These are phyloP conservation scores for Aureobasidium uvarum DNA, from an alignment of 2,329 filamentous ascomycete genomes.

Conservation along the genomic window DNA sequence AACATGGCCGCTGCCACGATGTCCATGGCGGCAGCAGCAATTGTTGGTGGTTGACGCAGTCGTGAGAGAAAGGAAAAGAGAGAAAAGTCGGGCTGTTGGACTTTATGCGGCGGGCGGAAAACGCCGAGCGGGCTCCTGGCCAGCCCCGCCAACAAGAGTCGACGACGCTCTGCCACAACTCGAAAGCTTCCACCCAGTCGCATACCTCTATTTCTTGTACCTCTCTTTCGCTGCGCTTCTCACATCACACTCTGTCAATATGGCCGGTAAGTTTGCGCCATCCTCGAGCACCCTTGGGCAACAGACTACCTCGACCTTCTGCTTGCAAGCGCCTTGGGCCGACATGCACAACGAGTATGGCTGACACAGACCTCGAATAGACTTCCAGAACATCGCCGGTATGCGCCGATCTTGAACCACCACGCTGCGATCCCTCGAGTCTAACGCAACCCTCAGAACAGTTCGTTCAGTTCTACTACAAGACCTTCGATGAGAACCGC, in stretches of 20 bases:
- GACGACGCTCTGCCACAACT: slow-evolving; percentile 13
- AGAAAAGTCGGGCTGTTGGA: slow-evolving; percentile 6
- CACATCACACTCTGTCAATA: slow-evolving; percentile 5
- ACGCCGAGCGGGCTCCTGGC: slow-evolving; percentile 6
- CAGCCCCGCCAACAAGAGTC: slow-evolving; percentile 21
- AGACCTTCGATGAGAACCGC: slow-evolving; percentile 76
- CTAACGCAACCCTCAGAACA: slow-evolving; percentile 57
- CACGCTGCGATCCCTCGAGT: background rate
- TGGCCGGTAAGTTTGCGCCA: slow-evolving; percentile 24
- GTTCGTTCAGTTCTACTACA: slow-evolving; percentile 90
- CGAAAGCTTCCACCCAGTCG: slow-evolving; percentile 10
- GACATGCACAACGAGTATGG: background rate
- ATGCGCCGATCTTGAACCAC: slow-evolving; percentile 33
- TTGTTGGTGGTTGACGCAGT: background rate
- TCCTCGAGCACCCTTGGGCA: background rate
- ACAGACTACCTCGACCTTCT: background rate
- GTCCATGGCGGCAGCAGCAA: background rate
- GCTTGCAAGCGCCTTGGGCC: slow-evolving; percentile 11
- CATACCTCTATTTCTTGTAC: slow-evolving; percentile 9
- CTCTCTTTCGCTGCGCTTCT: background rate
- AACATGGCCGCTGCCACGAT: background rate
- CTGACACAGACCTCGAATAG: slow-evolving; percentile 32
- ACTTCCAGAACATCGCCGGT: slow-evolving; percentile 47
- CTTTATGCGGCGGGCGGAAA: slow-evolving; percentile 15
- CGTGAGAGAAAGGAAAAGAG: background rate